Evolutionary conservation across 257 asterid species (phyloP).

Genomic region (Gentiana macrophylla): DNA sequence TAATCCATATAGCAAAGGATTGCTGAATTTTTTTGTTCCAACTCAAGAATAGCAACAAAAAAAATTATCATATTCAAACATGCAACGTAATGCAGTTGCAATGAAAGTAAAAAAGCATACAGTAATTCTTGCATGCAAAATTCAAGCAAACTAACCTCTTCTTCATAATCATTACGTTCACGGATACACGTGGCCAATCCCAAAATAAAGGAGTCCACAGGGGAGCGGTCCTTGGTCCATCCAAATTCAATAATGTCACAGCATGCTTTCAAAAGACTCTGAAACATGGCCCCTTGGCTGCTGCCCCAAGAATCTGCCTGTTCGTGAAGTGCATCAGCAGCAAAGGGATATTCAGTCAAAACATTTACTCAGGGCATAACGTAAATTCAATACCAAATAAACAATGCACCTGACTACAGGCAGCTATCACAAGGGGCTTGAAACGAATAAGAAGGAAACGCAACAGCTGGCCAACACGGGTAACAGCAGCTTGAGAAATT

Average conservation of each 20-base stretch:
- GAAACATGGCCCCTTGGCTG: constrained; percentile 83
- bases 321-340: constrained; percentile 7
- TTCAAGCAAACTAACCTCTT: constrained; percentile 48
- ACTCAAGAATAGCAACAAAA: no score
- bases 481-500: constrained; percentile 72
- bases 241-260: constrained; percentile 87
- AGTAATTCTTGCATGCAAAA: background rate
- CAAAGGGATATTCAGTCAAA: constrained; percentile 8
- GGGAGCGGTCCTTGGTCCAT: constrained; percentile 85
- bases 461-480: constrained; percentile 90
- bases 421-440: constrained; percentile 74
- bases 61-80: no score
- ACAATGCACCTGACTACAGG: constrained; percentile 76
- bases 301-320: constrained; percentile 79
- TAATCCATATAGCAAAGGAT: no score
- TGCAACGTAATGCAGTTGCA: no score
- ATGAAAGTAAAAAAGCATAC: no score
- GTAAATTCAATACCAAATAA: constrained; percentile 10
- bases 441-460: constrained; percentile 81
- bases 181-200: constrained; percentile 83
- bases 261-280: constrained; percentile 76
- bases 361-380: constrained; percentile 4
- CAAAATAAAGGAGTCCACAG: constrained; percentile 90
- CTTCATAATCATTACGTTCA: constrained; percentile 77
- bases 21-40: no score